Percentiles rank a stretch among this genome's conserved stretches.
These are phyloP conservation scores for Suhomyces sp. DNA, from an alignment of 805 yeast genomes.

Conservation along the genomic window DNA sequence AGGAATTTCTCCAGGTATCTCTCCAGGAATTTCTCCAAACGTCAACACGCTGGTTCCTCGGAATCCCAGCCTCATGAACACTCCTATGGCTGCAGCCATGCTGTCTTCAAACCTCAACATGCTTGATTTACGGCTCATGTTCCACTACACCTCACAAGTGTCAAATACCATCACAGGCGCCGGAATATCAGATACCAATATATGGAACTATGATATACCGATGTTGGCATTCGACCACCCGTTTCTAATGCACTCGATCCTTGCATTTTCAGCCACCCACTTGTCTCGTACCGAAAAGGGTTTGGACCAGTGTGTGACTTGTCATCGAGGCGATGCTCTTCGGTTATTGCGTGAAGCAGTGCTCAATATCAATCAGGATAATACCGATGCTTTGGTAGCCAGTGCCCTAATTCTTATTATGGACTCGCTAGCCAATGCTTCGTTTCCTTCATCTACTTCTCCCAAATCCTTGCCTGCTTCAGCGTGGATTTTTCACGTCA, in stretches of 20 bases:
- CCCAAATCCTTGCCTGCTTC: slow-evolving; percentile 76
- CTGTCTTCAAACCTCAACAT: slow-evolving; percentile 46
- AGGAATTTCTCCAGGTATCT: no score
- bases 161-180: slow-evolving; percentile 87
- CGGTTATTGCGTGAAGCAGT: slow-evolving; percentile 82
- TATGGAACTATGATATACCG: slow-evolving; percentile 89
- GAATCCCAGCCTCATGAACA: slow-evolving; percentile 7
- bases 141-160: slow-evolving; percentile 82
- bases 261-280: slow-evolving; percentile 93
- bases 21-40: slow-evolving; percentile 21
- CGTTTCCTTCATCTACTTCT: slow-evolving; percentile 48
- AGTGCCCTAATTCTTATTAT: slow-evolving; percentile 84
- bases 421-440: slow-evolving; percentile 93
- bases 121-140: slow-evolving; percentile 77
- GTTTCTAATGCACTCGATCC: slow-evolving; percentile 84
- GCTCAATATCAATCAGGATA: slow-evolving; percentile 73
- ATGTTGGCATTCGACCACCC: slow-evolving; percentile 84
- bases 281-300: slow-evolving; percentile 73
- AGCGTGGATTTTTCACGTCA: slow-evolving; percentile 96
- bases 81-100: slow-evolving; percentile 8
- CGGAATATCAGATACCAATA: slow-evolving; percentile 79
- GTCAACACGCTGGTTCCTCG: slow-evolving; percentile 12
- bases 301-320: slow-evolving; percentile 75
- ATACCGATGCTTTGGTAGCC: slow-evolving; percentile 91
- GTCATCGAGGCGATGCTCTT: slow-evolving; percentile 85